These are phyloP conservation scores for Ettlia oleoabundans DNA, from an alignment of 139 green algal species.

Conservation along the genomic window DNA sequence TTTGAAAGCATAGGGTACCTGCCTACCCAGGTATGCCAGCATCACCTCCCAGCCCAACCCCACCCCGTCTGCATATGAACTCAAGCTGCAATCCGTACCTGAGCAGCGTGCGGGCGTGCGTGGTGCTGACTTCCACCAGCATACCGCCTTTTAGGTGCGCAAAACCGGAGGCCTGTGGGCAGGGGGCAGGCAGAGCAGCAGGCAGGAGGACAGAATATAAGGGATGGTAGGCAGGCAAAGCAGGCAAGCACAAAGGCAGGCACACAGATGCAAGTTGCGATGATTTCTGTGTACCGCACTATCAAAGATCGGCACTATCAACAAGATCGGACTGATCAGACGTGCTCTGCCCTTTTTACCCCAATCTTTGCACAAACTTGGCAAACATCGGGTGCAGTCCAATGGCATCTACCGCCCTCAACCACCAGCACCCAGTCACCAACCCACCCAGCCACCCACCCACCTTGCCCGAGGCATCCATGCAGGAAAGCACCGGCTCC, in stretches of 20 bases:
- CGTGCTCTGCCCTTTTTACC: too few relatives aligned
- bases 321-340: too few relatives aligned
- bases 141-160: slow-evolving; percentile 73
- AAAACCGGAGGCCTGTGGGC: slow-evolving; percentile 60
- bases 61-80: too few relatives aligned
- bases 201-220: neutral
- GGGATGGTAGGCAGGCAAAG: neutral
- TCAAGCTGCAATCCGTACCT: too few relatives aligned
- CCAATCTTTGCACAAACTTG: too few relatives aligned
- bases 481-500: slow-evolving; percentile 76
- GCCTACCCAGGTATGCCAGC: too few relatives aligned
- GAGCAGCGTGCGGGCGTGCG: slow-evolving; percentile 57
- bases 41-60: too few relatives aligned
- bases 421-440: neutral
- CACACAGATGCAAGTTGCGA: neutral
- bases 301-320: too few relatives aligned
- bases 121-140: slow-evolving; percentile 42
- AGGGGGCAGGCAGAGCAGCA: neutral
- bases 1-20: neutral
- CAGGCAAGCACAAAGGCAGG: neutral
- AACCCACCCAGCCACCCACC: neutral
- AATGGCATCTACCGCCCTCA: neutral
- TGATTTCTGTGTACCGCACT: too few relatives aligned
- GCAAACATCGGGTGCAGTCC: neutral
- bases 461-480: slow-evolving; percentile 64